Base-by-base conservation (phyloP, 2,329 filamentous ascomycete species). In the Clarireedia hainanense region DNA sequence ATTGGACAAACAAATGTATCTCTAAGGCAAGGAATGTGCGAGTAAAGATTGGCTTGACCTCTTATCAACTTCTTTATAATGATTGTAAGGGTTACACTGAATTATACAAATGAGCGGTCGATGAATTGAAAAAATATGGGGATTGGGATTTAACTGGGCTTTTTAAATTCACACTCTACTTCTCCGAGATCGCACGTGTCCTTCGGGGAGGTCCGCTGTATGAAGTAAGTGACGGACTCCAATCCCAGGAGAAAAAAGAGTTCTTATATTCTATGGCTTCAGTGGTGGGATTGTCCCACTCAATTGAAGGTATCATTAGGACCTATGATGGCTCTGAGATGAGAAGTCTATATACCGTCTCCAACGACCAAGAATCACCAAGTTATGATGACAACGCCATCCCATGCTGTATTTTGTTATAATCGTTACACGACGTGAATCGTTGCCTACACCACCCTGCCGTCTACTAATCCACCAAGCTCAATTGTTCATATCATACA, bases 371-470 rank as follows among this genome's bases (percentile, higher is more conserved):
- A 46, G 14, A 24, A 20, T 17, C 12, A 40, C 9, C 34, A 15
- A 42, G 43, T 42, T 42, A 17, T 50, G 46, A 40, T 27, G 14
- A 34, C 15, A 52, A 55, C 52, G 30, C 46, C 52, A 23, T 43
- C 26, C 26, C 49, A 43, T 55, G 37, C 46, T 50, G 42, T 42
- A 2, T 42, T 42, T 42, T 42, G 39, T 42, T 42, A 42, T 20
- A 34, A 6, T 42, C 15, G 15, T 42, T 20, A 42, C 9, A 17
- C n/a, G 9, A 42, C 9, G 39, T 42, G 15, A 42, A 42, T n/a
- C 17, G 17, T 42, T n/a, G 17, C n/a, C 7, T 42, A 42, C 17
- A n/a, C 39, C 15, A 20, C 20, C 2, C n/a, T n/a, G 9, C n/a
- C 39, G 15, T 15, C 30, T 12, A 20, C 20, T 20, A 20, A 20